Evolutionary conservation across 495 filamentous ascomycete genomes (phyloP), one percentile per base, ranked within the genome.

Genomic region (Durotheca rogersii): DNA sequence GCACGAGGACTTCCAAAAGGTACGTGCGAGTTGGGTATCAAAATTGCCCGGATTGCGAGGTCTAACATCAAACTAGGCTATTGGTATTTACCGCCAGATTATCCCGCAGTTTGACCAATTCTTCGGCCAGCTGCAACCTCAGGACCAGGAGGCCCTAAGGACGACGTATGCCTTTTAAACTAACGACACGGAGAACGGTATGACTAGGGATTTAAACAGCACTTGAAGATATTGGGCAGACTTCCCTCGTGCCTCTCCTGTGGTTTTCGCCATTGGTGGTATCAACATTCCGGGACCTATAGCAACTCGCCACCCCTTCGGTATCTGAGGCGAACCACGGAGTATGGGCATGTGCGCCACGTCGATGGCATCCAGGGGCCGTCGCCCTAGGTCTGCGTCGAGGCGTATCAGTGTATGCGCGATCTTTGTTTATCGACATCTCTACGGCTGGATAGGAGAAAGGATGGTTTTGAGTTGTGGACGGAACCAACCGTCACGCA

Each of bases 71-170:
- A 19, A 4, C n/a, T 55, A 94, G 92, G 83, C 88, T 34, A 69
- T 96, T 45, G 77, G 82, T 65, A 82, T 87, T 42, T 96, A 96
- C 71, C 86, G 86, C 67, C 78, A 79, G 48, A 76, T 96, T 62
- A 96, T 96, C 56, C 86, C 88, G 51, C 78, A 90, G 66, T 95
- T 95, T 66, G 78, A 83, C 67, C 78, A 82, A 18, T 95, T 94
- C 71, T 71, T 96, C 58, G 69, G 68, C 17, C 84, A 85, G 61
- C 72, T 95, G 34, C 72, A 84, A 19, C 70, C 76, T 23, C 69
- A 73, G 14, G 84, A 89, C 53, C 75, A 81, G 50, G 80, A 83
- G 60, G 77, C 74, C 50, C 55, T 81, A 50, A 54, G 47, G 32
- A 49, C 48, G 17, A 63, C 47, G 0, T 66, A 66, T 33, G 39